Evolutionary conservation across 768 basidiomycete species (phyloP).

Genomic region (Daedaleopsis sinensis): DNA sequence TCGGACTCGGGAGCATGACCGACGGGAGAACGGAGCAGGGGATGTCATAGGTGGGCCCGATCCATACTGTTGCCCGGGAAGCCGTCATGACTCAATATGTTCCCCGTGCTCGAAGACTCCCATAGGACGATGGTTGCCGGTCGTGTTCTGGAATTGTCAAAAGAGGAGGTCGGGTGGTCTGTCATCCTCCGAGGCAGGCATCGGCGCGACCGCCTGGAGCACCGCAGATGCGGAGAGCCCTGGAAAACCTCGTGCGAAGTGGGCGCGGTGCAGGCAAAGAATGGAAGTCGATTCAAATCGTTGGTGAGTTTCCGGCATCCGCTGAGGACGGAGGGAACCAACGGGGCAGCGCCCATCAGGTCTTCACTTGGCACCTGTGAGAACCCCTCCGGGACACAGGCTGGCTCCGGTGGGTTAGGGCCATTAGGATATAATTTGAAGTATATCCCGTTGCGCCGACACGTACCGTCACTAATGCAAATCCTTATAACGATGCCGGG

Average conservation of each 20-base stretch:
- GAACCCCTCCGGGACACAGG: neutral
- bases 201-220: neutral
- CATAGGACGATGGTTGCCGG: neutral
- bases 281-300: conserved; percentile 4
- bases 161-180: neutral
- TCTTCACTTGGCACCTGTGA: neutral
- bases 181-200: conserved; percentile 1
- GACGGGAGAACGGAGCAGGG: neutral
- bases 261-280: neutral
- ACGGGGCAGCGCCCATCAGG: neutral
- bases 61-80: conserved; percentile 7
- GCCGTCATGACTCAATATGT: conserved; percentile 4
- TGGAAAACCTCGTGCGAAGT: neutral
- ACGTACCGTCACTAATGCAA: neutral
- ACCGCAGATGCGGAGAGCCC: neutral
- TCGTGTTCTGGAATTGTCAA: neutral
- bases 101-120: neutral
- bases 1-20: conserved; percentile 3
- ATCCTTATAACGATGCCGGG: neutral
- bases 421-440: neutral
- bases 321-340: neutral
- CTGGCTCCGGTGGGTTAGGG: neutral
- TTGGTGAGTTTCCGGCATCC: neutral
- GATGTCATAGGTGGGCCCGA: conserved; percentile 14
- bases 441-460: neutral